These are phyloP conservation scores for Phytophthora fragariaefolia DNA, from an alignment of 352 stramenopile species.

Conservation along the genomic window DNA sequence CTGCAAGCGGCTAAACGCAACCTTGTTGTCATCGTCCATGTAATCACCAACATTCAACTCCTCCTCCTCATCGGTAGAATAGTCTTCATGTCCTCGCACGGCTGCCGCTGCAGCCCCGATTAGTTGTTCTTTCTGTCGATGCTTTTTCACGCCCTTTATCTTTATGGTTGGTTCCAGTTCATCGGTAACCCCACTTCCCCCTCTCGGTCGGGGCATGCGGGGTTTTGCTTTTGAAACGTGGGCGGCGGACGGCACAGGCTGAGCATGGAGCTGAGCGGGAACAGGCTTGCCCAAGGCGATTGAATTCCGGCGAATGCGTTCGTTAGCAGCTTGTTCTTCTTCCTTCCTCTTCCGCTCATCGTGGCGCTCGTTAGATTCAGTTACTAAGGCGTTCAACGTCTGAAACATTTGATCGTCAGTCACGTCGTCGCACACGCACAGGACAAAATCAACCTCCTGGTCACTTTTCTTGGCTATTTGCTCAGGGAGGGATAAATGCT, in stretches of 20 bases:
- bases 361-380: constrained; percentile 78
- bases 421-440: constrained; percentile 90
- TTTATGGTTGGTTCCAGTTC: constrained; percentile 31
- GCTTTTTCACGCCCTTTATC: constrained; percentile 19
- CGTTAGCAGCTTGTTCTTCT: constrained; percentile 37
- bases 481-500: constrained; percentile 69
- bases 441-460: constrained; percentile 86
- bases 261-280: constrained; percentile 26
- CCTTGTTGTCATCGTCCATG: constrained; percentile 82
- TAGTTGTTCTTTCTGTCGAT: constrained; percentile 22
- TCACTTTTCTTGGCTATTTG: constrained; percentile 73
- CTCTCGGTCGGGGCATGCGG: constrained; percentile 36
- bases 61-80: constrained; percentile 53
- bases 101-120: constrained; percentile 31
- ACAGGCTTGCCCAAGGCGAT: constrained; percentile 19
- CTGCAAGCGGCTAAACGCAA: constrained; percentile 77
- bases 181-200: constrained; percentile 25
- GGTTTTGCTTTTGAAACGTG: constrained; percentile 48
- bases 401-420: constrained; percentile 93
- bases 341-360: constrained; percentile 54
- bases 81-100: constrained; percentile 38
- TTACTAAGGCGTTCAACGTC: constrained; percentile 78
- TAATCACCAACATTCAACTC: constrained; percentile 46
- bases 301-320: constrained; percentile 42
- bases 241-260: constrained; percentile 38